Evolutionary conservation across 139 green algal genomes (phyloP).

Genomic region (Coelastrella sp.): DNA sequence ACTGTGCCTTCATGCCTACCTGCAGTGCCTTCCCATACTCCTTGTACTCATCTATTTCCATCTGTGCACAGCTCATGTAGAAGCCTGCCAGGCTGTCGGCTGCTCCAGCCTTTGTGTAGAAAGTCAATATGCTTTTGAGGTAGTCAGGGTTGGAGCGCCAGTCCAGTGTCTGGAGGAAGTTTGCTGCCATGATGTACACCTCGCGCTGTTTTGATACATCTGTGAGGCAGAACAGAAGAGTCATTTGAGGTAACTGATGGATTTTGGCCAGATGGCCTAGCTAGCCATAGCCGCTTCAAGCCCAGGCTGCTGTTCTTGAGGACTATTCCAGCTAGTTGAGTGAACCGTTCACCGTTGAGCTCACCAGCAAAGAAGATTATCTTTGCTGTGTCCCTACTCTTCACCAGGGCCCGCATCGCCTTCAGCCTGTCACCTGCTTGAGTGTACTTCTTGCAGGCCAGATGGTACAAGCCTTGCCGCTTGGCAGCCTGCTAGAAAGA

Average conservation of each 20-base stretch:
- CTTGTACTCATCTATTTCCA: slow-evolving; percentile 87
- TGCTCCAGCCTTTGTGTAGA: slow-evolving; percentile 84
- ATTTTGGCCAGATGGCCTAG: too few species aligned
- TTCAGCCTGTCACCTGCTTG: slow-evolving; percentile 85
- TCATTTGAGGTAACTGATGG: neutral
- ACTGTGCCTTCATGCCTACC: slow-evolving; percentile 29
- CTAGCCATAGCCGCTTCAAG: too few species aligned
- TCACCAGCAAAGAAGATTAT: slow-evolving; percentile 88
- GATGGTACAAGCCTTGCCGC: slow-evolving; percentile 79
- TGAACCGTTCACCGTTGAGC: neutral
- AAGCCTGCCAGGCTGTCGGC: slow-evolving; percentile 77
- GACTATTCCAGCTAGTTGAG: neutral
- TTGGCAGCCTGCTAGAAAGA: slow-evolving; percentile 60
- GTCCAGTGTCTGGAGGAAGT: slow-evolving; percentile 87
- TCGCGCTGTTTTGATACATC: slow-evolving; percentile 80
- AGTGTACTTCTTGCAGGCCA: slow-evolving; percentile 91
- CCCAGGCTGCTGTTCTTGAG: too few species aligned
- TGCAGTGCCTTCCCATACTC: slow-evolving; percentile 84
- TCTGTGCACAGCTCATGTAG: slow-evolving; percentile 84
- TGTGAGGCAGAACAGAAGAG: slow-evolving; percentile 27
- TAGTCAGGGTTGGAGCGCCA: slow-evolving; percentile 79
- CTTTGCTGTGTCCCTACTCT: slow-evolving; percentile 82
- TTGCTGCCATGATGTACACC: slow-evolving; percentile 85
- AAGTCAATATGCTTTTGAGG: slow-evolving; percentile 82
- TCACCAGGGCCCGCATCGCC: slow-evolving; percentile 84